phyloP scores from a whole-genome alignment of 2,329 filamentous ascomycete species.

The Colletotrichum sp. region DNA sequence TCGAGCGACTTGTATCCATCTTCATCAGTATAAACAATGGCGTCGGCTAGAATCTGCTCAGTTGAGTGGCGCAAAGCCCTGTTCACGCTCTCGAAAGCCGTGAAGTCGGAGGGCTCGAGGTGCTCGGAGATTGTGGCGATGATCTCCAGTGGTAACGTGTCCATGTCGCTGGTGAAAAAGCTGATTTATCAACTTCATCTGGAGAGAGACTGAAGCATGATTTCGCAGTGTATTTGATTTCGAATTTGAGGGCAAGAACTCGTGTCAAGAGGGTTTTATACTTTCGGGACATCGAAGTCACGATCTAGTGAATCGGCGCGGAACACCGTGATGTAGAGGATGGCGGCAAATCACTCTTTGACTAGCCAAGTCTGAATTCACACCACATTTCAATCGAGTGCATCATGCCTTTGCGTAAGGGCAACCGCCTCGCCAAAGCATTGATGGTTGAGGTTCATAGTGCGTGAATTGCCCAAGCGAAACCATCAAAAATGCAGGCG shows the following conservation, averaged over 20 bases:
- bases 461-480: background rate
- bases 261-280: background rate
- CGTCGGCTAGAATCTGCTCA: background rate
- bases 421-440: background rate
- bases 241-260: accelerated
- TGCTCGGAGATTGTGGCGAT: background rate
- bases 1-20: accelerated
- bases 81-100: background rate
- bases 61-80: background rate
- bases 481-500: background rate
- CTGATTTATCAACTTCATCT: accelerated
- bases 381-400: background rate
- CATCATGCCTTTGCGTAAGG: background rate
- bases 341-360: background rate
- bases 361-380: background rate
- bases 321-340: background rate
- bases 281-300: background rate
- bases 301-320: background rate
- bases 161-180: background rate
- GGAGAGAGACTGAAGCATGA: background rate
- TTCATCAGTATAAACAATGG: background rate
- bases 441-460: background rate
- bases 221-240: accelerated
- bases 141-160: background rate
- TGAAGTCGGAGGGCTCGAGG: background rate